Base-by-base conservation (phyloP, 2,329 filamentous ascomycete species). In the Rhynchosporium graminicola region DNA sequence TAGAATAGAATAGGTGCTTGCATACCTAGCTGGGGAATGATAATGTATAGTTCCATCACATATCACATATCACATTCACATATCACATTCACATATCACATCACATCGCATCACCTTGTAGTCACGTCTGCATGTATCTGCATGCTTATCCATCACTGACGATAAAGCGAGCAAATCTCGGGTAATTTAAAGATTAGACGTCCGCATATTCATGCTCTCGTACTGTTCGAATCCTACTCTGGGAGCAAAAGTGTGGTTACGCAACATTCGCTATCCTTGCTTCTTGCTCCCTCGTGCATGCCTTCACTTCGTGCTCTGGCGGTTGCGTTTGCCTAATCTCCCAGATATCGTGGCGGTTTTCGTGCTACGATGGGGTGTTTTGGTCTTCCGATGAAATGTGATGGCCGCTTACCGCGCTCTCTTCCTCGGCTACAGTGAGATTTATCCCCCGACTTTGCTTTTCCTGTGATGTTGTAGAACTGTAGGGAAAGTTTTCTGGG, bases 31-130 rank as follows among this genome's bases (percentile, higher is more conserved):
- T 42, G 26, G 54, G 40, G 45, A 57, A 57, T 46, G 42, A 57
- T 57, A 57, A 57, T 57, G 54, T 57, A 36, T 46, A 46, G 5
- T 6, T 57, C 38, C n/a, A 40, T 54, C 51, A 40, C 36, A 54
- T 54, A 42, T 42, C 36, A 46, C 20, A 20, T 28, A 46, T 57
- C 54, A 36, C 42, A 36, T 57, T 54, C 51, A 54, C 36, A 54
- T 54, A 42, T 42, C 51, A 46, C 28, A 46, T 57, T 54, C 51
- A 54, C 36, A 54, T 54, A 42, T 42, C 51, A 46, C 28, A 46
- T 57, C 54, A 36, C 42, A 36, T 57, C 54, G 33, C 54, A 45
- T 45, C n/a, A 20, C 43, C 20, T 1, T 45, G 13, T 45, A 3
- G 13, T 54, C 51, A 54, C 9, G 13, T 40, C 28, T 31, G 26